Conservation (phyloP, 805 yeast genomes). For the Wickerhamomyces xylosicus region DNA sequence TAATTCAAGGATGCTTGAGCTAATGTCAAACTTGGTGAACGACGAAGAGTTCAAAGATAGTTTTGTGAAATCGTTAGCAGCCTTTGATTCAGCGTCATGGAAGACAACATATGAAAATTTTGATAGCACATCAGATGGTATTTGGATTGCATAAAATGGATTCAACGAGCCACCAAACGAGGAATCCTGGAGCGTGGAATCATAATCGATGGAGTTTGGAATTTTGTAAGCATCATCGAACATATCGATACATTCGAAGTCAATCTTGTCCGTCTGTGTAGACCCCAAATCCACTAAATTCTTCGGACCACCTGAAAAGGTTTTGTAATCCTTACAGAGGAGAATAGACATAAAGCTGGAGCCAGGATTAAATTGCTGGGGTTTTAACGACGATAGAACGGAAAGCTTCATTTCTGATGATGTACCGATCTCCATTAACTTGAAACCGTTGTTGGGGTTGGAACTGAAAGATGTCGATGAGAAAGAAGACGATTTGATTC, state of each 20-base stretch:
- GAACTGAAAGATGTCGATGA: neutral
- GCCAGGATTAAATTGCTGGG: neutral
- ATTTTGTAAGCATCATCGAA: slow-evolving; percentile 26
- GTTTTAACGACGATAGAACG: slow-evolving; percentile 2
- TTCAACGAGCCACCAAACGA: slow-evolving; percentile 37
- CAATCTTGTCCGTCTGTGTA: neutral
- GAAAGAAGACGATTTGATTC: neutral
- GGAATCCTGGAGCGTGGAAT: slow-evolving; percentile 28
- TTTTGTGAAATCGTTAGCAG: slow-evolving; percentile 3
- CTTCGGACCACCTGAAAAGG: neutral
- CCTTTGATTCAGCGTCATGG: slow-evolving; percentile 20
- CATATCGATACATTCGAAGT: slow-evolving; percentile 34
- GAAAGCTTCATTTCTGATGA: too few species aligned
- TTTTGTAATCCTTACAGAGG: slow-evolving; percentile 5
- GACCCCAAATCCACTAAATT: neutral
- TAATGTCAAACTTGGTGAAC: slow-evolving; percentile 1
- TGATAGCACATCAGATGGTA: slow-evolving; percentile 27
- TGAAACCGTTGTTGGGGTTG: neutral
- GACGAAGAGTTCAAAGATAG: slow-evolving; percentile 1
- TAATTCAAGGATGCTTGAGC: slow-evolving; percentile 2
- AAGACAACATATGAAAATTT: slow-evolving; percentile 42
- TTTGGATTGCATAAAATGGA: slow-evolving; percentile 41
- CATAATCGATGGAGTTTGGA: slow-evolving; percentile 37
- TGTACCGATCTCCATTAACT: neutral
- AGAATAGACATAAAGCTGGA: slow-evolving; percentile 3